phyloP scores from a whole-genome alignment of 2,329 filamentous ascomycete genomes.

The Lachnum nothofagi region DNA sequence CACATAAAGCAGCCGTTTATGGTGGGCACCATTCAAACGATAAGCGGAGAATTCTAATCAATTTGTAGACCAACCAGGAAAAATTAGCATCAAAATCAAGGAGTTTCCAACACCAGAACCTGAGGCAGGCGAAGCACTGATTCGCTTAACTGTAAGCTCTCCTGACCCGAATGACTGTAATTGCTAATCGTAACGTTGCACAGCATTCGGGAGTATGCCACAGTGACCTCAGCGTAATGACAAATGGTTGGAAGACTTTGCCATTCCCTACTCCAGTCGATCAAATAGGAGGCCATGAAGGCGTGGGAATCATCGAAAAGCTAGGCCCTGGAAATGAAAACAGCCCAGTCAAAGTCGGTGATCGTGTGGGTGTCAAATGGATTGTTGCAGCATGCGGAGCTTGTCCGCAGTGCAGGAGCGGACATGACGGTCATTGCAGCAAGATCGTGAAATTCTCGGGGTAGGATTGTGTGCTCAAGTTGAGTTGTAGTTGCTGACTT shows the following conservation, averaged over 20 bases:
- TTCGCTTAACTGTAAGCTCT: constrained; percentile 46
- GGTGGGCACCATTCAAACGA: constrained; percentile 23
- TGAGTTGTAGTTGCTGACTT: too few relatives aligned
- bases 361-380: constrained; percentile 62
- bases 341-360: constrained; percentile 53
- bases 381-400: constrained; percentile 21
- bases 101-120: constrained; percentile 59
- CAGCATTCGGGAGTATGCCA: constrained; percentile 18
- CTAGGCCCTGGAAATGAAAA: constrained; percentile 53
- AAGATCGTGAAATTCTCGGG: constrained; percentile 42
- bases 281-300: constrained; percentile 66
- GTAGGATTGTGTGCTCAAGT: too few relatives aligned
- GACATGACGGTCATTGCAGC: constrained; percentile 14
- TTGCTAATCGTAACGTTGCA: too few relatives aligned
- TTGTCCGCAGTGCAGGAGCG: constrained; percentile 9
- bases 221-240: constrained; percentile 44
- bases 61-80: constrained; percentile 49
- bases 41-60: background rate
- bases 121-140: constrained; percentile 53
- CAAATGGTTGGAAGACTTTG: constrained; percentile 41
- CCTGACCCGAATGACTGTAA: too few relatives aligned
- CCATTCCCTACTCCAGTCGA: constrained; percentile 51
- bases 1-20: constrained; percentile 58
- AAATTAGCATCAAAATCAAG: constrained; percentile 56
- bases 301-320: constrained; percentile 58